Conservation (phyloP, 768 basidiomycete genomes). For the Thelephora aurantiotincta region DNA sequence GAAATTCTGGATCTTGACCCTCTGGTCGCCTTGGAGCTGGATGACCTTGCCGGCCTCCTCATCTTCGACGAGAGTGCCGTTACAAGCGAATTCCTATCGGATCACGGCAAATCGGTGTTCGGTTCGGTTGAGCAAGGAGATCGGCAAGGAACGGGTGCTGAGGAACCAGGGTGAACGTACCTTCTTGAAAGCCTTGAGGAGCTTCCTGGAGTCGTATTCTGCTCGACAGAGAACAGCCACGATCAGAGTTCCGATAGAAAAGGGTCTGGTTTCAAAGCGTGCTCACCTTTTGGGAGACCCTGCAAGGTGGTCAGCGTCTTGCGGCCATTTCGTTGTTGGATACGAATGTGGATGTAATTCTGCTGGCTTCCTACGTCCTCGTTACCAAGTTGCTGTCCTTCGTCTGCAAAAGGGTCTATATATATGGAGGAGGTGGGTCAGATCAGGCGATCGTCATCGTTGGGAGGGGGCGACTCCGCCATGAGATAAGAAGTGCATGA, state of each 20-base stretch:
- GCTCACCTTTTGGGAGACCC: constrained; percentile 79
- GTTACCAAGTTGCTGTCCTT: constrained; percentile 67
- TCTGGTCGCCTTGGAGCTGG: constrained; percentile 97
- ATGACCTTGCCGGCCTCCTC: constrained; percentile 95
- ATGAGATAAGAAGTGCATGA: constrained; percentile 7
- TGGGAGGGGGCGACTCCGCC: constrained; percentile 10
- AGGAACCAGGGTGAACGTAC: constrained; percentile 20
- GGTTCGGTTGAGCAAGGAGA: neutral
- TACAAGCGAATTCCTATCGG: constrained; percentile 88
- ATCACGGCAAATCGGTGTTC: constrained; percentile 5
- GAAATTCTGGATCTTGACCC: constrained; percentile 80
- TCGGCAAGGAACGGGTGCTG: neutral
- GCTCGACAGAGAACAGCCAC: constrained; percentile 5
- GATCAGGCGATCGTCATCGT: constrained; percentile 4
- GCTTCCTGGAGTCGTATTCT: constrained; percentile 97
- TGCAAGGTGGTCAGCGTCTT: constrained; percentile 98
- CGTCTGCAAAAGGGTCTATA: constrained; percentile 92
- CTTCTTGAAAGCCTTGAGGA: constrained; percentile 99
- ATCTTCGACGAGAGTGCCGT: constrained; percentile 92
- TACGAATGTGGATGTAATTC: constrained; percentile 89
- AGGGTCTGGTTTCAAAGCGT: constrained; percentile 1
- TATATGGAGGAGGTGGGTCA: constrained; percentile 3
- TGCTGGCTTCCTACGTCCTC: constrained; percentile 70
- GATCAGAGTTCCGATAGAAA: neutral
- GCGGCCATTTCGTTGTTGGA: constrained; percentile 97